Base-by-base conservation (phyloP, 352 stramenopile genomes). In the Globisporangium paddicum region DNA sequence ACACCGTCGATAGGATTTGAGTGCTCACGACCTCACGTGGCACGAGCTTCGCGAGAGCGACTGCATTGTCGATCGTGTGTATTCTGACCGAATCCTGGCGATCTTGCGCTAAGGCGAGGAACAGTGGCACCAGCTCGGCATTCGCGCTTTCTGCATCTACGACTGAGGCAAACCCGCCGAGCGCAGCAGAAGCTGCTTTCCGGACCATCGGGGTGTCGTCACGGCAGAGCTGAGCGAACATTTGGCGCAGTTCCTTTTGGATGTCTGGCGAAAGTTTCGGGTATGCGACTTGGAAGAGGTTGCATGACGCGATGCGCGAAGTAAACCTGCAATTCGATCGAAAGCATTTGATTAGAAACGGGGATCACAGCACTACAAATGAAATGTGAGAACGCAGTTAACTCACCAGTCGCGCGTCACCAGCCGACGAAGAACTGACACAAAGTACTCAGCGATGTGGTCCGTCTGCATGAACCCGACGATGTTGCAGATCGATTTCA, bases 191-290 rank as follows among this genome's bases (percentile, higher is more conserved):
- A 1, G 95, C 92, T 18, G 96, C 82, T 59, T 98, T 89, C 32
- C 97, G 90, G 30, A 99, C 97, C 94, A 99, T 99, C 9, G 97
- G 96, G 42, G 96, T 98, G 67, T 99, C 96, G 65, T 99, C 97
- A 9, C 80, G 80, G 66, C 96, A 99, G 1, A 99, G 79, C 48
- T 93, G 79, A 10, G 72, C 82, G 75, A 98, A 99, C 72, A 98
- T 89, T 34, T 77, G 69, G 34, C 94, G 72, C 74, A 98, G 77
- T 47, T 96, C 87, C 8, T 77, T 69, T 53, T 95, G 80, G 47
- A 86, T 77, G n/a, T 87, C 68, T 3, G 77, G 19, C 4, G 72
- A 64, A 30, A 96, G 62, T 32, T 59, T 64, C 14, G 66, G 3
- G 62, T 95, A 95, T 32, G 78, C 77, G 8, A 88, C 71, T 55